These are phyloP conservation scores for Cyclotella distinguenda DNA, from an alignment of 108 stramenopile species.

Conservation along the genomic window DNA sequence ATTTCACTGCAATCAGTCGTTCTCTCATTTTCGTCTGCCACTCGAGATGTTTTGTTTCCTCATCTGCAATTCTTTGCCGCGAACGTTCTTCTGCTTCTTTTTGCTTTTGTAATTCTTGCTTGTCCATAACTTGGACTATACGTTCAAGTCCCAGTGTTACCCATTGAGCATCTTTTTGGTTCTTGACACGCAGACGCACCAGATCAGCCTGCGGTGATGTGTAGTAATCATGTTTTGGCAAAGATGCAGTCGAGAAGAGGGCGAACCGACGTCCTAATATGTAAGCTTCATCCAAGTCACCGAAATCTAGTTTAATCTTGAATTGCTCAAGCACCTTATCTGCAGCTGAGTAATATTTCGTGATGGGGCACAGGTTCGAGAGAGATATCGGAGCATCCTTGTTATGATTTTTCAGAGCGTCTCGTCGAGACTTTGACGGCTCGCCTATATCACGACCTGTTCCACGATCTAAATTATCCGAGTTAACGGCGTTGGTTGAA, in stretches of 20 bases:
- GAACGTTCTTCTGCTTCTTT: constrained; percentile 23
- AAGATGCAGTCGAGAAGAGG: constrained; percentile 61
- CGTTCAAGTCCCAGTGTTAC: constrained; percentile 66
- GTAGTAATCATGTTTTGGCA: constrained; percentile 81
- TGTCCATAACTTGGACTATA: constrained; percentile 76
- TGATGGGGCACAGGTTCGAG: constrained; percentile 73
- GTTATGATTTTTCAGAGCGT: constrained; percentile 26
- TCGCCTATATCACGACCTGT: constrained; percentile 25
- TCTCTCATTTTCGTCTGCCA: constrained; percentile 45
- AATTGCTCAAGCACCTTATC: constrained; percentile 66
- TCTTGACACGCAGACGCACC: constrained; percentile 37
- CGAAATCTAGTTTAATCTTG: constrained; percentile 40
- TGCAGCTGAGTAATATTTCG: constrained; percentile 74
- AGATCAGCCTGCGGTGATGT: constrained; percentile 33
- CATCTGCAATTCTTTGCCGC: constrained; percentile 41
- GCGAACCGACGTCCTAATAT: constrained; percentile 80
- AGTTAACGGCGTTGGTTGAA: too few species aligned
- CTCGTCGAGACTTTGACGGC: constrained; percentile 33
- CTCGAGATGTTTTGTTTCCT: constrained; percentile 46
- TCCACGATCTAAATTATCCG: too few species aligned
- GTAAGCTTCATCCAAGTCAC: constrained; percentile 71
- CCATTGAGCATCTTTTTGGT: constrained; percentile 53
- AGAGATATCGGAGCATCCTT: constrained; percentile 36
- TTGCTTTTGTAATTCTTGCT: constrained; percentile 48
- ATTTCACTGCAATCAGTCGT: constrained; percentile 25